Conservation (phyloP, 768 basidiomycete genomes). For the Strobilomyces dryophilus region DNA sequence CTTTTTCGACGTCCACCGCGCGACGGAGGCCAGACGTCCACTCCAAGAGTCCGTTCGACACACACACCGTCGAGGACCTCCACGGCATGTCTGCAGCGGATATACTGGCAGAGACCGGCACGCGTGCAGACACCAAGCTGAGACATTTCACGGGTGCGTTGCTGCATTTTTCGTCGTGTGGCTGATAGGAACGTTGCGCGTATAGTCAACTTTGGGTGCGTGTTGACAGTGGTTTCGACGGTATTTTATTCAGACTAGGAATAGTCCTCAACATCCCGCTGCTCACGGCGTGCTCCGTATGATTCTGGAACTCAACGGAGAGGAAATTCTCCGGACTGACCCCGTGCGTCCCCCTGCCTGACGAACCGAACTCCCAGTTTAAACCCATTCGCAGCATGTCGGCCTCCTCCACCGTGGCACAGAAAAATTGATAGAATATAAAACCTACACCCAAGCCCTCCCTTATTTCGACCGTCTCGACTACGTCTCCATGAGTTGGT, state of each 20-base stretch:
- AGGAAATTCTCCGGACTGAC: slow-evolving; percentile 86
- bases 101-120: slow-evolving; percentile 71
- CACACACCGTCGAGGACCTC: slow-evolving; percentile 79
- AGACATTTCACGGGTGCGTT: slow-evolving; percentile 88
- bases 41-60: slow-evolving; percentile 52
- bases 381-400: slow-evolving; percentile 60
- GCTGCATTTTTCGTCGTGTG: background rate
- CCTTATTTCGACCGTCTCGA: slow-evolving; percentile 99
- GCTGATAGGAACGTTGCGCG: slow-evolving; percentile 7
- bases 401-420: slow-evolving; percentile 96
- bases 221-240: background rate
- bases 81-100: slow-evolving; percentile 76
- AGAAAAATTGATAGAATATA: slow-evolving; percentile 98
- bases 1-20: slow-evolving; percentile 23
- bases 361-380: slow-evolving; percentile 1
- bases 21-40: slow-evolving; percentile 22
- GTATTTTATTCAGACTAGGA: background rate
- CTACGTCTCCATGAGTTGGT: slow-evolving; percentile 98
- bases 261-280: slow-evolving; percentile 88
- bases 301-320: slow-evolving; percentile 96
- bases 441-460: slow-evolving; percentile 94
- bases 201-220: slow-evolving; percentile 88
- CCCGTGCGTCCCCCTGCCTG: slow-evolving; percentile 45
- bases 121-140: slow-evolving; percentile 72
- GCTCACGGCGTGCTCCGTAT: slow-evolving; percentile 97